Percentiles rank a stretch among this genome's conserved stretches.
Conservation (phyloP, 495 filamentous ascomycete genomes). For the Penicillium flavigenum region DNA sequence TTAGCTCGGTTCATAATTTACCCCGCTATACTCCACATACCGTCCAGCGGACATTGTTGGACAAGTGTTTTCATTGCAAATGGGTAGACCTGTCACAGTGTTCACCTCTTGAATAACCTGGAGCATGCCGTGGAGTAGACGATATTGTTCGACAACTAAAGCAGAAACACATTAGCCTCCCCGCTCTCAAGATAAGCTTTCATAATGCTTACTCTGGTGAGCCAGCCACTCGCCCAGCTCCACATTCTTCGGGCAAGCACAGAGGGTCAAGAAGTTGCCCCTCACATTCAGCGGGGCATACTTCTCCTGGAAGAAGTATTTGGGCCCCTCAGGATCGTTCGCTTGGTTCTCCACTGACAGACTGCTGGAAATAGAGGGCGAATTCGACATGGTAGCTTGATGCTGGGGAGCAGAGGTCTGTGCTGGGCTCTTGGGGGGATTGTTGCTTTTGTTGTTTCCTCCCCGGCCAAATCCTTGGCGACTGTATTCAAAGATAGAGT, state of each 20-base stretch:
- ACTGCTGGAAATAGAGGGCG: conserved; percentile 54
- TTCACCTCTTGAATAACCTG: conserved; percentile 79
- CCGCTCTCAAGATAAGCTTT: not conserved
- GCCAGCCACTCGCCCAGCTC: conserved; percentile 93
- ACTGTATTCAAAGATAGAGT: conserved; percentile 42
- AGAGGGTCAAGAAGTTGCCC: conserved; percentile 94
- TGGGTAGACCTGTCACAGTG: conserved; percentile 61
- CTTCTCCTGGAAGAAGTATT: conserved; percentile 75
- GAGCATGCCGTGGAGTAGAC: conserved; percentile 79
- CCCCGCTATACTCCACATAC: conserved; percentile 54
- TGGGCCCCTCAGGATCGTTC: conserved; percentile 56
- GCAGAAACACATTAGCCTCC: conserved; percentile 23
- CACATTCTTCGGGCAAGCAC: conserved; percentile 81
- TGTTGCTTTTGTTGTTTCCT: conserved; percentile 53
- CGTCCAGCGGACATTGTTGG: conserved; percentile 88
- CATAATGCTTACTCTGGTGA: conserved; percentile 70
- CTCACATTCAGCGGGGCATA: conserved; percentile 86
- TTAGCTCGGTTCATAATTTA: conserved; percentile 16
- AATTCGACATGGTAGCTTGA: conserved; percentile 53
- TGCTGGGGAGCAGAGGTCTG: conserved; percentile 47
- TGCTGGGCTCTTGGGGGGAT: conserved; percentile 47
- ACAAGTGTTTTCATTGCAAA: conserved; percentile 80
- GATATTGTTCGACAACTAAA: conserved; percentile 85
- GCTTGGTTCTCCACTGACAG: conserved; percentile 50
- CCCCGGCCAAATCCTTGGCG: conserved; percentile 54